phyloP scores from a whole-genome alignment of 2,329 filamentous ascomycete species.

The Xylariales sp. region DNA sequence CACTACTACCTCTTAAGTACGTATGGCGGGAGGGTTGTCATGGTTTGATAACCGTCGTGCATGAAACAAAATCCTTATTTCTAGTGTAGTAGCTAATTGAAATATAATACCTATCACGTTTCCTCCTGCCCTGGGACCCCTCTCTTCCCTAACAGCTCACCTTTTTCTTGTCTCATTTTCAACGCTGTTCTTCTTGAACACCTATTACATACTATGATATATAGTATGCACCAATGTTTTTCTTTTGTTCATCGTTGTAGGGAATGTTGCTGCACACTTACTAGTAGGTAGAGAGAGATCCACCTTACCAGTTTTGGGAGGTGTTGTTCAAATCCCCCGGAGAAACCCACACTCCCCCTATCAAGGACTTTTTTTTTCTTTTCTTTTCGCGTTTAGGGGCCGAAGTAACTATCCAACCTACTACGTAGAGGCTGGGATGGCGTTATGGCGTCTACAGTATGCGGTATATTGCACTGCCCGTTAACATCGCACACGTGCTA shows the following conservation, averaged over 20 bases:
- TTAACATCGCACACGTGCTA: no score
- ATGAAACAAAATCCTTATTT: slow-evolving; percentile 2
- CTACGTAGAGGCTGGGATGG: no score
- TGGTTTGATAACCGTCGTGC: neutral
- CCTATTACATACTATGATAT: no score
- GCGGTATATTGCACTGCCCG: no score
- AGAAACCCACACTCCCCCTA: neutral
- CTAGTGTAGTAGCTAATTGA: neutral
- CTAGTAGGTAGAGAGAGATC: neutral
- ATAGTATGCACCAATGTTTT: slow-evolving; percentile 4
- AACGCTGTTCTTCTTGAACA: neutral
- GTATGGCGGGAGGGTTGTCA: no score
- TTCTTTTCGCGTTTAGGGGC: no score
- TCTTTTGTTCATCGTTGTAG: slow-evolving; percentile 6
- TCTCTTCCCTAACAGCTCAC: neutral
- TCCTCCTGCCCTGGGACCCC: neutral
- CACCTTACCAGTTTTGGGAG: neutral
- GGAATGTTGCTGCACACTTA: no score
- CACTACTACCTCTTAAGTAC: neutral
- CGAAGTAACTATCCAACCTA: no score
- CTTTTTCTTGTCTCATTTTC: neutral
- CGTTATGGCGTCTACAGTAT: no score
- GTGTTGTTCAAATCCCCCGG: neutral
- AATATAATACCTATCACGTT: slow-evolving; percentile 1
- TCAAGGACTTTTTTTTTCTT: neutral